These are phyloP conservation scores for Cytospora paraplurivora DNA, from an alignment of 2,329 filamentous ascomycete genomes.

Conservation along the genomic window DNA sequence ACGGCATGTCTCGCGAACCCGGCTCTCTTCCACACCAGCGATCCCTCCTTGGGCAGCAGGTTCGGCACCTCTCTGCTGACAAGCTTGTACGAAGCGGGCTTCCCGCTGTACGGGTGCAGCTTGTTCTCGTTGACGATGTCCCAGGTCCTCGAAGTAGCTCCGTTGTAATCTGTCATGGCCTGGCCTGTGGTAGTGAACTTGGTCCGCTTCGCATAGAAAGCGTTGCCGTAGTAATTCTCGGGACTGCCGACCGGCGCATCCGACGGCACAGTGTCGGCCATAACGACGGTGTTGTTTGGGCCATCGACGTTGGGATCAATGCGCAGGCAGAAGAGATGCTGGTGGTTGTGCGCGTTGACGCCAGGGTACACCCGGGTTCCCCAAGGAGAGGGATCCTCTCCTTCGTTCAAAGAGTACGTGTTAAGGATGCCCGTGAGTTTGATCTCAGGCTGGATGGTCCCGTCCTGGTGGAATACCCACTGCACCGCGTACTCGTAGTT, in stretches of 20 bases:
- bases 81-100: slow-evolving; percentile 84
- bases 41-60: slow-evolving; percentile 77
- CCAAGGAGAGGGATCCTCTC: slow-evolving; percentile 83
- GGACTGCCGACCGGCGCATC: slow-evolving; percentile 75
- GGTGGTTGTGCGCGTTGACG: slow-evolving; percentile 94
- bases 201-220: slow-evolving; percentile 83
- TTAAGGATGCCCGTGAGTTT: slow-evolving; percentile 91
- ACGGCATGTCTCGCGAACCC: slow-evolving; percentile 86
- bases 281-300: slow-evolving; percentile 79
- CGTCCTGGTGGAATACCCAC: slow-evolving; percentile 92
- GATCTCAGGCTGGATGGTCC: slow-evolving; percentile 88
- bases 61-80: slow-evolving; percentile 81
- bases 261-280: slow-evolving; percentile 73
- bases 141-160: slow-evolving; percentile 79
- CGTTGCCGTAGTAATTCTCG: slow-evolving; percentile 88
- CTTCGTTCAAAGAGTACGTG: slow-evolving; percentile 80
- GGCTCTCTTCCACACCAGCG: slow-evolving; percentile 85
- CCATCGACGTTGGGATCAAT: slow-evolving; percentile 88
- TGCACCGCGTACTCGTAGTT: slow-evolving; percentile 87
- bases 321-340: slow-evolving; percentile 91
- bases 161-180: slow-evolving; percentile 78
- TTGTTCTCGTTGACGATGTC: slow-evolving; percentile 85
- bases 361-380: slow-evolving; percentile 88
- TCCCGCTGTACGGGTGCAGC: slow-evolving; percentile 82
- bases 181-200: slow-evolving; percentile 71